phyloP scores from a whole-genome alignment of 192 early-diverging fungal species.

The Gigaspora rosea region DNA sequence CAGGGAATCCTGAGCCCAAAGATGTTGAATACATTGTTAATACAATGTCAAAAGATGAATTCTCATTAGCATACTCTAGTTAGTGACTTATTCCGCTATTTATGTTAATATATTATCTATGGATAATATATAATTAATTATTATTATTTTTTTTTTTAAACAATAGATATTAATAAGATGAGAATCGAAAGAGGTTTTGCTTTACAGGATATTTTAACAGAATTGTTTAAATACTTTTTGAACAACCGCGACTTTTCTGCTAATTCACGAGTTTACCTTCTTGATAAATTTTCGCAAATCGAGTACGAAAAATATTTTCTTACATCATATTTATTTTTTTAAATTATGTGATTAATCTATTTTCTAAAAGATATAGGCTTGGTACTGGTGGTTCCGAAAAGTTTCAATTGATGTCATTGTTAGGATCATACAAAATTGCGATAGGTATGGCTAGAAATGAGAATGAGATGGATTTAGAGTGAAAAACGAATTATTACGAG shows the following conservation, averaged over 20 bases:
- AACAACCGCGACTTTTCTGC: slow-evolving; percentile 69
- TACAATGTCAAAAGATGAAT: slow-evolving; percentile 87
- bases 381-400: slow-evolving; percentile 81
- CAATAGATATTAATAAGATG: slow-evolving; percentile 69
- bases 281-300: slow-evolving; percentile 85
- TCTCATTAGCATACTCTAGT: slow-evolving; percentile 71
- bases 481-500: too few relatives aligned
- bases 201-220: slow-evolving; percentile 86
- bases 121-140: background rate
- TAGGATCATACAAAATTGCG: slow-evolving; percentile 83
- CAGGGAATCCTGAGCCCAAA: slow-evolving; percentile 84
- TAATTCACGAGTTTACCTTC: slow-evolving; percentile 63
- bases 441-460: background rate
- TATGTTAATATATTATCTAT: background rate
- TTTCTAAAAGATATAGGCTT: slow-evolving; percentile 74
- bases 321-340: slow-evolving; percentile 10
- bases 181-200: slow-evolving; percentile 87
- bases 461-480: too few relatives aligned
- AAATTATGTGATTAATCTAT: background rate
- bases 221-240: slow-evolving; percentile 67
- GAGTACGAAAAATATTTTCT: slow-evolving; percentile 61
- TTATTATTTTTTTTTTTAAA: background rate
- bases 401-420: slow-evolving; percentile 82
- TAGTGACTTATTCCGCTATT: slow-evolving; percentile 26
- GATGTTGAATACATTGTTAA: slow-evolving; percentile 79